Evolutionary conservation across 1,284 basidiomycete species (phyloP), one percentile per base, ranked within the genome.

Genomic region (Marasmius fiardii): DNA sequence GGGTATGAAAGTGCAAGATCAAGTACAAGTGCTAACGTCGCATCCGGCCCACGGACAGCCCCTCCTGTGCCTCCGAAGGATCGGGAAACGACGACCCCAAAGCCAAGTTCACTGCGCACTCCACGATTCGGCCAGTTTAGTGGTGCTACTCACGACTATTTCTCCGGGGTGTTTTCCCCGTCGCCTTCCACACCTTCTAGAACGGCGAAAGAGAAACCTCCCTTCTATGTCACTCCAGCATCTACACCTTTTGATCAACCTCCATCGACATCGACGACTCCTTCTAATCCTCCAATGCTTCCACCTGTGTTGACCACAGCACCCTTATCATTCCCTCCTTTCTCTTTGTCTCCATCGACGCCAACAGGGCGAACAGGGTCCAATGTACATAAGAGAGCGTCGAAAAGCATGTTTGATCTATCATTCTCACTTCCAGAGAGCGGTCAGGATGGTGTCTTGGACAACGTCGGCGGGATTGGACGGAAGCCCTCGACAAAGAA

Each of bases 301-400:
- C 39, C 39, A 16, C 47, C 47, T 24, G 4, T 18, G 10, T 16
- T 18, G 23, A 16, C 47, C 1, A 44, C 14, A 23, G 10, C 20
- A 4, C 28, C 28, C 5, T 31, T 31, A 31, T 41, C 39, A 43
- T 26, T 44, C 7, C 11, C 48, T 11, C 55, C 54, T 7, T 41
- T 41, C 16, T 18, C 3, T n/a, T 41, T 41, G 20, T 41, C 39
- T 18, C 39, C 39, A 10, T 14, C 39, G 16, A 41, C 39, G 4
- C 39, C 39, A 16, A 6, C 7, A 16, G 39, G 7, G 20, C 39
- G 39, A 20, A 57, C 53, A 64, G 53, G 33, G 57, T 55, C 58
- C 67, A 55, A 31, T 47, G 34, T 88, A 59, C 86, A 85, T 64
- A 77, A 80, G 51, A 85, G 83, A 28, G 77, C 79, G 0, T 92